A percentile compares a stretch with the other conserved stretches of the same genome.
phyloP scores from a whole-genome alignment of 441 rosid genomes.

The Croton laevigatus region DNA sequence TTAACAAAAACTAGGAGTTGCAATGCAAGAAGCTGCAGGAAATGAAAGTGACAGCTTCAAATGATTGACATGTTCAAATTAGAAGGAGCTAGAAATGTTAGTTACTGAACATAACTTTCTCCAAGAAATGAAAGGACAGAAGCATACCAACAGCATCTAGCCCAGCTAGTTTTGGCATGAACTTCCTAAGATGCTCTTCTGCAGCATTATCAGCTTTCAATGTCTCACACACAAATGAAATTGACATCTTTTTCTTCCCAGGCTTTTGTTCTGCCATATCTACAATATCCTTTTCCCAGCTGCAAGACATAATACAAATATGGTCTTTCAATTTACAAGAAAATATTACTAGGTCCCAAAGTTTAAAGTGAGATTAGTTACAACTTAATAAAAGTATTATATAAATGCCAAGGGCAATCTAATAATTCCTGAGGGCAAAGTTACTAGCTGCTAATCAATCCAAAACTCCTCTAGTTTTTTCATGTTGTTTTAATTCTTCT shows the following conservation, averaged over 20 bases:
- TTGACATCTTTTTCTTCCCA: conserved; percentile 55
- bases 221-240: conserved; percentile 87
- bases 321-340: not conserved
- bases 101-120: not conserved
- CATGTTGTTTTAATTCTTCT: no score
- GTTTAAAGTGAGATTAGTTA: not conserved
- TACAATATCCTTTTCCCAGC: conserved; percentile 83
- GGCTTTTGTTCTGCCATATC: conserved; percentile 65
- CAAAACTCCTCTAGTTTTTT: not conserved
- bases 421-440: not conserved
- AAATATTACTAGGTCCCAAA: not conserved
- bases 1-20: not conserved
- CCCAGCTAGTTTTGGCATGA: conserved; percentile 87
- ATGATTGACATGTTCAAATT: not conserved
- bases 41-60: not conserved
- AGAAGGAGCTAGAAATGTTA: not conserved
- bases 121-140: conserved; percentile 1
- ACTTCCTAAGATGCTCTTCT: conserved; percentile 77
- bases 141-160: conserved; percentile 78
- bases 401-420: not conserved
- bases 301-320: conserved; percentile 25
- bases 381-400: not conserved
- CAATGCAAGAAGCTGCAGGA: not conserved
- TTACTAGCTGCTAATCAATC: not conserved
- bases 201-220: conserved; percentile 89